Conservation (phyloP, 2,329 filamentous ascomycete genomes). For the Fusarium ambrosium region DNA sequence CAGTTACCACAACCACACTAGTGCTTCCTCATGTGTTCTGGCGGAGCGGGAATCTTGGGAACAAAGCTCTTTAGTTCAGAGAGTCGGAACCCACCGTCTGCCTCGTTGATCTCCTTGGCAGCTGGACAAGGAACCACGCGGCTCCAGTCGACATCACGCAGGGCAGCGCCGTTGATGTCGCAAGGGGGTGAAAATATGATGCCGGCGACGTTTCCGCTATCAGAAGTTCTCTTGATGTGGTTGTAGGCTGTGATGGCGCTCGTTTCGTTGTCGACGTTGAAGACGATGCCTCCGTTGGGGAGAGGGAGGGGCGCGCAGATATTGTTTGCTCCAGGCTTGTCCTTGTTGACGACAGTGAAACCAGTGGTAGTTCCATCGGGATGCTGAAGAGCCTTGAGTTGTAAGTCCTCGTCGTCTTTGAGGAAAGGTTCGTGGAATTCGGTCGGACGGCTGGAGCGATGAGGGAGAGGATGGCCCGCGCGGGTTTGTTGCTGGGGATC, state of each 20-base stretch:
- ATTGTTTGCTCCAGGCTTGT: slow-evolving; percentile 12
- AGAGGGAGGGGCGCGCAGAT: slow-evolving; percentile 13
- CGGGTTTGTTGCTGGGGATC: not conserved
- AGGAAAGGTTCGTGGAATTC: not conserved
- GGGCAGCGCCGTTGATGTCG: not conserved
- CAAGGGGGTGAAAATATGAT: slow-evolving; percentile 25
- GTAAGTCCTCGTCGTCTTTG: slow-evolving; percentile 17
- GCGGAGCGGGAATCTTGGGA: not conserved
- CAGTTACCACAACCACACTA: not conserved
- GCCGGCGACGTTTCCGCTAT: not conserved
- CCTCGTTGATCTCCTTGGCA: not conserved
- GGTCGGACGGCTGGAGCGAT: not conserved
- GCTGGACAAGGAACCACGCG: slow-evolving; percentile 2
- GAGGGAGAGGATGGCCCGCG: not conserved
- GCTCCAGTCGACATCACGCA: slow-evolving; percentile 18
- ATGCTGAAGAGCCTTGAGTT: slow-evolving; percentile 15
- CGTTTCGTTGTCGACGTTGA: not conserved
- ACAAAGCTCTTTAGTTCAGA: slow-evolving; percentile 2
- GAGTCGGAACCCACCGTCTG: slow-evolving; percentile 1
- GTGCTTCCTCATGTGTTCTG: not conserved
- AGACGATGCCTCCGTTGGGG: slow-evolving; percentile 12
- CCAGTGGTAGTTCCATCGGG: slow-evolving; percentile 3
- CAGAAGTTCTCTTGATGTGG: not conserved
- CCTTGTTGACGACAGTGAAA: slow-evolving; percentile 5
- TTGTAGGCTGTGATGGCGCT: not conserved